Percentiles rank a stretch among this genome's conserved stretches.
phyloP scores from a whole-genome alignment of 108 stramenopile genomes.

The Parietichytrium sp. region DNA sequence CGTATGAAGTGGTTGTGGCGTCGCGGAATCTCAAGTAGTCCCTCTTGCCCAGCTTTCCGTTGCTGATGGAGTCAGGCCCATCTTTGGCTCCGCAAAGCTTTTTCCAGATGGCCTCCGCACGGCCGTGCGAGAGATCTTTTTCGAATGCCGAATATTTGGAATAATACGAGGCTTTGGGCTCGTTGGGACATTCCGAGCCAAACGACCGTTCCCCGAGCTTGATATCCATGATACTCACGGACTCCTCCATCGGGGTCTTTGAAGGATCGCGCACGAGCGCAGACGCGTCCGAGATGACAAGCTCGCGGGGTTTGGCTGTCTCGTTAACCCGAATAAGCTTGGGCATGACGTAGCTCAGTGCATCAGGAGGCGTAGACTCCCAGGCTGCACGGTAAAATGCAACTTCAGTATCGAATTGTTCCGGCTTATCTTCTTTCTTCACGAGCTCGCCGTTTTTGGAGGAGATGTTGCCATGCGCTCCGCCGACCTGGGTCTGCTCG shows the following conservation, averaged over 20 bases:
- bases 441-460: neutral
- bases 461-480: slow-evolving; percentile 34
- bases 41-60: slow-evolving; percentile 27
- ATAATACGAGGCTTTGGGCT: neutral
- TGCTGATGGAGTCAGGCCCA: neutral
- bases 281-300: slow-evolving; percentile 21
- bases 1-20: slow-evolving; percentile 29
- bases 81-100: neutral
- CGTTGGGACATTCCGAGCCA: slow-evolving; percentile 11
- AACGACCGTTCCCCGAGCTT: slow-evolving; percentile 15
- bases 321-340: neutral
- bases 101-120: slow-evolving; percentile 23
- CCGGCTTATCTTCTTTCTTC: slow-evolving; percentile 30
- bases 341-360: neutral
- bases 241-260: neutral
- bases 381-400: slow-evolving; percentile 25
- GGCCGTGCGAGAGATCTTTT: neutral
- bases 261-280: neutral
- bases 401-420: slow-evolving; percentile 15
- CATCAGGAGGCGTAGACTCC: neutral
- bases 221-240: slow-evolving; percentile 1
- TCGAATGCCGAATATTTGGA: slow-evolving; percentile 13
- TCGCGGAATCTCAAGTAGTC: slow-evolving; percentile 19
- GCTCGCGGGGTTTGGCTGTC: neutral
- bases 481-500: slow-evolving; percentile 14